Evolutionary conservation across 306 rosid species (phyloP), one percentile per base, ranked within the genome.

Genomic region (Fragaria vesca): DNA sequence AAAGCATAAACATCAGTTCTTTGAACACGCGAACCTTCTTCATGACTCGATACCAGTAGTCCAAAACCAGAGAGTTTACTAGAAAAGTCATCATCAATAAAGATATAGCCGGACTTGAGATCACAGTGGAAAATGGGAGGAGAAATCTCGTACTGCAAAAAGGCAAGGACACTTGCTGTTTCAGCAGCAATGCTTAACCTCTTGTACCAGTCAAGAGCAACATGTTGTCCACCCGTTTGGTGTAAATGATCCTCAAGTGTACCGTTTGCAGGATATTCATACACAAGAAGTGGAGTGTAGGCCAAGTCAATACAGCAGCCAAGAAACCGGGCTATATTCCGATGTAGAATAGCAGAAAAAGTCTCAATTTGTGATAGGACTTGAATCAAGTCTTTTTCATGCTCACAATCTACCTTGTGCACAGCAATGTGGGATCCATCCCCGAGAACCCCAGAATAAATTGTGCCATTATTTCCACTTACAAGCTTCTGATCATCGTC

Each of bases 71-170:
- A 87, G 52, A 95, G 61, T 83, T 91, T 93, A 71, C 80, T 91
- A 0, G 93, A 90, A 36, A 89, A 85, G 75, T 90, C 83, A 13
- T 79, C 76, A 42, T 88, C 94, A 9, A 91, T 85, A 83, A 93
- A 90, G 42, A 95, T 79, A 75, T 80, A 88, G 62, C 88, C 86
- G 18, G 97, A 78, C 79, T 86, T 88, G 66, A 95, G 93, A 78
- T 91, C 86, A 52, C 86, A 81, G 85, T 95, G 97, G 80, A 88
- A 86, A 79, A 93, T 86, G n/a, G 99, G 97, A 55, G 96, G 97
- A 79, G 88, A 82, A 46, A 81, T 80, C 71, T 95, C 97, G 66
- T 72, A 78, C 50, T 91, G 97, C 48, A 95, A 84, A 80, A 88
- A 88, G 73, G 99, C 87, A 52, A 95, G 85, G 74, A 84, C 83